Evolutionary conservation across 176 grass and related monocot species (phyloP).

Genomic region (Thinopyrum elongatum): DNA sequence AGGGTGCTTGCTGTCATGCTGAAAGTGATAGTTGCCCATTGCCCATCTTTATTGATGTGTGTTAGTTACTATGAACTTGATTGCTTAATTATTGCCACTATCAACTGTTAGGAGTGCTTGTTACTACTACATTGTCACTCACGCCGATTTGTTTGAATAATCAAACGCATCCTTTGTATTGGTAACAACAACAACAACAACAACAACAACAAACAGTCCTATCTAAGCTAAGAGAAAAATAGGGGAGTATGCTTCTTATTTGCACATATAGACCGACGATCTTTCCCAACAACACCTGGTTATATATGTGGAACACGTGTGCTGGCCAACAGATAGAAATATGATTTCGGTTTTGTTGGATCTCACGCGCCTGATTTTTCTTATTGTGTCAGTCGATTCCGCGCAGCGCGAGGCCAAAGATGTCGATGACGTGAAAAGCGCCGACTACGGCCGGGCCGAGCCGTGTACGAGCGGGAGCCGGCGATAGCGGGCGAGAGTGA

Average conservation of each 20-base stretch:
- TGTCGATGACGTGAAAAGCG: too few relatives aligned
- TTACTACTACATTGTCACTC: neutral
- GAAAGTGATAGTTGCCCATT: slow-evolving; percentile 36
- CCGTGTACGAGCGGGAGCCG: too few relatives aligned
- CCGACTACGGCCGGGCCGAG: too few relatives aligned
- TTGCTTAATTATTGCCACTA: neutral
- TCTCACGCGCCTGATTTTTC: too few relatives aligned
- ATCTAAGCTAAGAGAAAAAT: too few relatives aligned
- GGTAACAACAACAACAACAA: too few relatives aligned
- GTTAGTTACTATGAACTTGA: slow-evolving; percentile 21
- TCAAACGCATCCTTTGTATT: too few relatives aligned
- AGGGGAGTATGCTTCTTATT: neutral
- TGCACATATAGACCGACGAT: neutral
- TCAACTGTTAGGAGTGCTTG: neutral
- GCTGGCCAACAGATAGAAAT: neutral
- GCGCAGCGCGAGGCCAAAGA: too few relatives aligned
- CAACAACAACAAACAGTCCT: too few relatives aligned
- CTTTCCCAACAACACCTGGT: neutral
- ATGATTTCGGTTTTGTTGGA: neutral
- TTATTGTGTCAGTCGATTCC: too few relatives aligned
- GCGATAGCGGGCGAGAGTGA: too few relatives aligned
- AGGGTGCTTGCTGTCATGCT: neutral
- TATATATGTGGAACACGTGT: neutral
- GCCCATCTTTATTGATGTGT: slow-evolving; percentile 12
- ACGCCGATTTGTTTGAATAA: too few relatives aligned